Evolutionary conservation across 2,329 filamentous ascomycete species (phyloP).

Genomic region (Apiospora arundinis): DNA sequence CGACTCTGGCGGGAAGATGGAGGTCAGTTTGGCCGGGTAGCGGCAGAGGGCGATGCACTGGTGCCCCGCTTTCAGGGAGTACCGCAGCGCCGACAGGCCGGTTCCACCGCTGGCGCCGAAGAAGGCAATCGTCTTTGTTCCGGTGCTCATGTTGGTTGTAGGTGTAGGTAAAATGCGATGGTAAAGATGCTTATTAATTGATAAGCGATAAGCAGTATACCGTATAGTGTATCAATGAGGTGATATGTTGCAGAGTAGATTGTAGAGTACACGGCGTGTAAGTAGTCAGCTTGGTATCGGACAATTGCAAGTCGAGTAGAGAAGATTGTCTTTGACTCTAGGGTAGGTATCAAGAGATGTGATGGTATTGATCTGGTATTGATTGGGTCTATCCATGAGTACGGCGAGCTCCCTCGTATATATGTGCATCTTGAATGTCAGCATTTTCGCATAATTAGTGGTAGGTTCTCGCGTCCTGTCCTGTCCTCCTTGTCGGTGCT

Average conservation of each 20-base stretch:
- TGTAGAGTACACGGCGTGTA: neutral
- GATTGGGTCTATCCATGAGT: neutral
- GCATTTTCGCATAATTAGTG: neutral
- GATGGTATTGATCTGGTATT: neutral
- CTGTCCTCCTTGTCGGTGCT: neutral
- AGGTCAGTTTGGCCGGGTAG: constrained; percentile 54
- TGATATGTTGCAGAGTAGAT: neutral
- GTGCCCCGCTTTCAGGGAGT: constrained; percentile 52
- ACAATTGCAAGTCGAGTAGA: neutral
- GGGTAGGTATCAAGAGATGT: neutral
- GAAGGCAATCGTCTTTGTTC: constrained; percentile 53
- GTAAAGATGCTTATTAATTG: too few species aligned
- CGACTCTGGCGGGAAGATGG: constrained; percentile 39
- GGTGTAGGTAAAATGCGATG: neutral
- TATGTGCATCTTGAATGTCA: neutral
- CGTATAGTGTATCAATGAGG: neutral
- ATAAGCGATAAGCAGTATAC: neutral
- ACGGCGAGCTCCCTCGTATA: neutral
- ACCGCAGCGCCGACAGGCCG: constrained; percentile 53
- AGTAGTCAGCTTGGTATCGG: neutral
- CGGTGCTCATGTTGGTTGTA: neutral
- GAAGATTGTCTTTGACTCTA: neutral
- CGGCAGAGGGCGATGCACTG: constrained; percentile 57
- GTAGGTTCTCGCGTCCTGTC: neutral
- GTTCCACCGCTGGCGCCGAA: constrained; percentile 60